Evolutionary conservation across 2,329 filamentous ascomycete genomes (phyloP).

Genomic region (Colletotrichum aenigma): DNA sequence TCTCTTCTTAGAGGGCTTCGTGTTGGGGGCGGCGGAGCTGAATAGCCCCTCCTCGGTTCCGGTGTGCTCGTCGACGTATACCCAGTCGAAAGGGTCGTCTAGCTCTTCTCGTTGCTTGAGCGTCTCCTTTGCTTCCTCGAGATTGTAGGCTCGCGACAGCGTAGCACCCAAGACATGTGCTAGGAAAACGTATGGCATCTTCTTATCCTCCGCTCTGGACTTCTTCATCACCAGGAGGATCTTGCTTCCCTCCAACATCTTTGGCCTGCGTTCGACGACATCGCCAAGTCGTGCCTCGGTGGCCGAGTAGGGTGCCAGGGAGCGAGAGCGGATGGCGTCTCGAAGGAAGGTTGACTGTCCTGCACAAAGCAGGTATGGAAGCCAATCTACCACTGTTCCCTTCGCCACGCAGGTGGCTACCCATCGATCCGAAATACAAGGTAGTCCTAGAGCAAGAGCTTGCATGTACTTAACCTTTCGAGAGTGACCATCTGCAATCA

Average conservation of each 20-base stretch:
- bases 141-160: slow-evolving; percentile 68
- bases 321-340: slow-evolving; percentile 78
- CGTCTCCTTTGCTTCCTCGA: slow-evolving; percentile 66
- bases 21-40: slow-evolving; percentile 23
- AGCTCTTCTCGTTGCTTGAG: slow-evolving; percentile 55
- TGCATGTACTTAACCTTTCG: slow-evolving; percentile 93
- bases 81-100: slow-evolving; percentile 68
- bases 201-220: slow-evolving; percentile 65
- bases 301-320: slow-evolving; percentile 65
- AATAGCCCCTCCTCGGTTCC: slow-evolving; percentile 58
- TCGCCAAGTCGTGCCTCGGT: slow-evolving; percentile 57
- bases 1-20: slow-evolving; percentile 45
- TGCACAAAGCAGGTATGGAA: slow-evolving; percentile 82
- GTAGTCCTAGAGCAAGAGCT: slow-evolving; percentile 86
- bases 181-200: slow-evolving; percentile 79
- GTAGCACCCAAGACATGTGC: slow-evolving; percentile 78
- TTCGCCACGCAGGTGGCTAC: slow-evolving; percentile 72
- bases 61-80: slow-evolving; percentile 76
- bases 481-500: slow-evolving; percentile 86
- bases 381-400: slow-evolving; percentile 71
- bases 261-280: slow-evolving; percentile 63
- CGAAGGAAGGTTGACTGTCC: slow-evolving; percentile 80
- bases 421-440: slow-evolving; percentile 86
- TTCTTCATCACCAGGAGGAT: slow-evolving; percentile 76
- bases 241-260: slow-evolving; percentile 65